phyloP scores from a whole-genome alignment of 2,329 filamentous ascomycete species.

The Mycogone perniciosa region DNA sequence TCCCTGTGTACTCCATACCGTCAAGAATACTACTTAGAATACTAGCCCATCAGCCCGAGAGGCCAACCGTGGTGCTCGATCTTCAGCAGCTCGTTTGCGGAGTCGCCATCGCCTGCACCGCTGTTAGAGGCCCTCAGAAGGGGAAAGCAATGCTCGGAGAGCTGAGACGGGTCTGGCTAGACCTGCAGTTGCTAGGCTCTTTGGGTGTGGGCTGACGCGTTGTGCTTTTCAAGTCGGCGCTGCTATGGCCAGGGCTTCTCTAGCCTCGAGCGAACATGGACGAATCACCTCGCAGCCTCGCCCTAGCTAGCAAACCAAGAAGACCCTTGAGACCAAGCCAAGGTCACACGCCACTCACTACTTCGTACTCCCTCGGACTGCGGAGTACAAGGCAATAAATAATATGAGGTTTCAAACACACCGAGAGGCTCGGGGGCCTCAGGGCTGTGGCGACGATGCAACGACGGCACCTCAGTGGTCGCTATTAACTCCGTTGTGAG shows the following conservation, averaged over 20 bases:
- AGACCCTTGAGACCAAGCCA: background rate
- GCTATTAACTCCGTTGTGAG: too few species aligned
- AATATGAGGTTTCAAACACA: too few species aligned
- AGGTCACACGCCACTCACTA: background rate
- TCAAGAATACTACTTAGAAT: too few species aligned
- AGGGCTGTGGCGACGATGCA: background rate
- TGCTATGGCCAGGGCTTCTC: background rate
- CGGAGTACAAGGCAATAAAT: background rate
- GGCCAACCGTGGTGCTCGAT: background rate
- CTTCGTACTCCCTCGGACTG: background rate
- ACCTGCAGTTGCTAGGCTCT: background rate
- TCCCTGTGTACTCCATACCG: too few species aligned
- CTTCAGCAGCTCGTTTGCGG: background rate
- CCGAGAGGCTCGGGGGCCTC: background rate
- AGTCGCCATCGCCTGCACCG: too few species aligned
- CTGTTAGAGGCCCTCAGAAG: too few species aligned
- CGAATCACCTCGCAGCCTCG: slow-evolving; percentile 9
- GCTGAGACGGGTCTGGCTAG: background rate
- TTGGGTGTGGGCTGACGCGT: slow-evolving; percentile 11
- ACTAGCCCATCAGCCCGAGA: too few species aligned
- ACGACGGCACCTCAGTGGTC: background rate
- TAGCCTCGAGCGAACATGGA: slow-evolving; percentile 5
- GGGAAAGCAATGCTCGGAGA: too few species aligned
- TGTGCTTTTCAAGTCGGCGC: slow-evolving; percentile 3
- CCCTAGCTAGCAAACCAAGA: background rate